These are phyloP conservation scores for Beauveria medogensis DNA, from an alignment of 2,329 filamentous ascomycete species.

Conservation along the genomic window DNA sequence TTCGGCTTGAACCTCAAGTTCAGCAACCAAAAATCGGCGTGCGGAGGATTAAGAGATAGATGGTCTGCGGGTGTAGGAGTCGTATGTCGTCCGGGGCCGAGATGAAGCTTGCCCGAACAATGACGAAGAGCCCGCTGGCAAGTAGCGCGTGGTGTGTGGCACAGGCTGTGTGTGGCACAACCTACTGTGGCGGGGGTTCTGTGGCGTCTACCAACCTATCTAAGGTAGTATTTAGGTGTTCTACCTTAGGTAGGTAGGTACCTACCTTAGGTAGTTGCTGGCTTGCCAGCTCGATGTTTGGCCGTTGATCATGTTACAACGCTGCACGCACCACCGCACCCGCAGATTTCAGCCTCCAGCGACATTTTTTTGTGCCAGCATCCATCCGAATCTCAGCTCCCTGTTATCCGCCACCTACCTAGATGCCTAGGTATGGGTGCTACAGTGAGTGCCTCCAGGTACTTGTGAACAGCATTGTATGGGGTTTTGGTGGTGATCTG, in stretches of 20 bases:
- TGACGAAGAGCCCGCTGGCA: not conserved
- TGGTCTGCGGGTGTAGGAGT: not conserved
- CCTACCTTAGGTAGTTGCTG: not conserved
- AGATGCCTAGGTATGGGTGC: not conserved
- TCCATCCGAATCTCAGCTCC: not conserved
- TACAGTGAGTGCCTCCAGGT: no score
- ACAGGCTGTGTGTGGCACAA: slow-evolving; percentile 18
- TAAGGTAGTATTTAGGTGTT: no score
- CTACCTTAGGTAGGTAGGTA: not conserved
- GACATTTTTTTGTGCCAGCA: not conserved
- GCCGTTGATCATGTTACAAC: not conserved
- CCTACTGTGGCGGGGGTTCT: not conserved
- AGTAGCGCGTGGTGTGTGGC: no score
- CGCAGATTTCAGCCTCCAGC: not conserved
- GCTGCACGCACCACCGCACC: not conserved
- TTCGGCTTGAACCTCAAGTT: not conserved
- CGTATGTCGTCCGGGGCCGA: not conserved
- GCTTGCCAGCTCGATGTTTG: no score
- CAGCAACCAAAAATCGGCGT: not conserved
- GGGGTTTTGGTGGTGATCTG: no score
- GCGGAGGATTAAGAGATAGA: not conserved
- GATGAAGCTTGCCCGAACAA: slow-evolving; percentile 4
- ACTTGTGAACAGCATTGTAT: no score
- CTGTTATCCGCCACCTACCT: not conserved
- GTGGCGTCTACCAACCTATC: not conserved